Percentiles rank a stretch among this genome's conserved stretches.
Conservation (phyloP, 805 yeast genomes). For the Metschnikowia cerradonensis region DNA sequence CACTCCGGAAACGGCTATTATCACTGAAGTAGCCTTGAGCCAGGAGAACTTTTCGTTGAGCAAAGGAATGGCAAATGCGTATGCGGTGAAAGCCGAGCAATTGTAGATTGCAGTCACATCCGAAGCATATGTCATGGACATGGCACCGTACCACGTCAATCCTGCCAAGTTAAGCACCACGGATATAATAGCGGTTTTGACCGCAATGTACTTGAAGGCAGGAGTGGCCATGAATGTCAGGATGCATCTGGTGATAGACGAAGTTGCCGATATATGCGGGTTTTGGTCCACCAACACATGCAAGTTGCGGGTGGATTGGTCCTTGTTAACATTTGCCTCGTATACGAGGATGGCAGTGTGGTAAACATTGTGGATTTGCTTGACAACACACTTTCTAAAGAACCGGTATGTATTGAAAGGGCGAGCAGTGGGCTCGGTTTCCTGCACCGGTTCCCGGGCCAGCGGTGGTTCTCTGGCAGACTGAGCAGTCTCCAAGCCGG, state of each 20-base stretch:
- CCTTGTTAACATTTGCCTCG: constrained; percentile 37
- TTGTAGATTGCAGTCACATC: constrained; percentile 90
- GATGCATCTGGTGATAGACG: constrained; percentile 32
- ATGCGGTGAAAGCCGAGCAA: constrained; percentile 85
- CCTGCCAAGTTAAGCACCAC: constrained; percentile 71
- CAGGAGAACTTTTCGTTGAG: constrained; percentile 61
- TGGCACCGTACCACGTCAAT: constrained; percentile 80
- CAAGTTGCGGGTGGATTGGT: constrained; percentile 30
- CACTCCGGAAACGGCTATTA: constrained; percentile 71
- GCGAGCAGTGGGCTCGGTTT: constrained; percentile 4
- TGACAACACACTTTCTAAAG: constrained; percentile 35
- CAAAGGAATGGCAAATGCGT: constrained; percentile 75
- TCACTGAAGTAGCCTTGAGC: constrained; percentile 62
- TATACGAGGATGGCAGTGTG: constrained; percentile 42
- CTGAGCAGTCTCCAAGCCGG: constrained; percentile 5
- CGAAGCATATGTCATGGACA: constrained; percentile 73
- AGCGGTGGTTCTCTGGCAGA: constrained; percentile 10
- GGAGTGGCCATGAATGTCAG: constrained; percentile 38
- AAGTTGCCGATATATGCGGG: constrained; percentile 32
- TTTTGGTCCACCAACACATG: constrained; percentile 33
- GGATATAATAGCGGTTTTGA: constrained; percentile 44
- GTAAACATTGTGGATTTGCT: constrained; percentile 42
- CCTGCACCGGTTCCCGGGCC: constrained; percentile 2
- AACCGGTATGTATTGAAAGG: constrained; percentile 20
- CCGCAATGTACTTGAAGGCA: constrained; percentile 46